Evolutionary conservation across 768 basidiomycete genomes (phyloP).

Genomic region (Lepiota brunneoincarnata): DNA sequence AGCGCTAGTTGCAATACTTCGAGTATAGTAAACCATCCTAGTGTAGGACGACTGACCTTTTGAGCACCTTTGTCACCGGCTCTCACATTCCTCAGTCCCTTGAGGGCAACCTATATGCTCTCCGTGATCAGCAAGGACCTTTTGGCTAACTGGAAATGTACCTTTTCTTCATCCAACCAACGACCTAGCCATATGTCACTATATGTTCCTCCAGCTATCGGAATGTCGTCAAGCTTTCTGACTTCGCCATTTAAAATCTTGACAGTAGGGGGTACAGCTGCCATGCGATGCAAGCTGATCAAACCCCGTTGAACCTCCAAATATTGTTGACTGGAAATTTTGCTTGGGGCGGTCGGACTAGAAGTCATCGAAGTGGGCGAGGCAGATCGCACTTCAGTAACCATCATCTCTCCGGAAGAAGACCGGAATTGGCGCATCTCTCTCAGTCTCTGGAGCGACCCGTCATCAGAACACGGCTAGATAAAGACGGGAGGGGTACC

Average conservation of each 20-base stretch:
- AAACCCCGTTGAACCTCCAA: slow-evolving; percentile 44
- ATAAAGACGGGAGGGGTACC: slow-evolving; percentile 23
- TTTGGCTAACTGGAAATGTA: slow-evolving; percentile 13
- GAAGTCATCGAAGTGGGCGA: slow-evolving; percentile 3
- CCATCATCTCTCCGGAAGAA: neutral
- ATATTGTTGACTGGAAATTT: slow-evolving; percentile 26
- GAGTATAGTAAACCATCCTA: neutral
- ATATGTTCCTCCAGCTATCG: slow-evolving; percentile 49
- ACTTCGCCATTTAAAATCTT: slow-evolving; percentile 55
- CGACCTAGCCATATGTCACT: slow-evolving; percentile 53
- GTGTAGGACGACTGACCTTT: slow-evolving; percentile 28
- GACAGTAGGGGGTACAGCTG: slow-evolving; percentile 52
- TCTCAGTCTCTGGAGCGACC: slow-evolving; percentile 10
- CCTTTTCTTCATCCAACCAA: slow-evolving; percentile 56
- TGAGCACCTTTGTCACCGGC: slow-evolving; percentile 39
- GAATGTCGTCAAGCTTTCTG: slow-evolving; percentile 30
- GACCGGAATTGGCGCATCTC: slow-evolving; percentile 20
- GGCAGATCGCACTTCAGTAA: slow-evolving; percentile 14
- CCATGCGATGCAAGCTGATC: slow-evolving; percentile 20
- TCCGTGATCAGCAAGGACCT: neutral
- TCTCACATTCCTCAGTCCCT: slow-evolving; percentile 47
- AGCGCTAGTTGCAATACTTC: slow-evolving; percentile 37
- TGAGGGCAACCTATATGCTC: slow-evolving; percentile 52
- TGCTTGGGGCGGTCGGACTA: slow-evolving; percentile 17
- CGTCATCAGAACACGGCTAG: slow-evolving; percentile 3